phyloP scores from a whole-genome alignment of 768 basidiomycete species.

The Lyophyllum semitale region DNA sequence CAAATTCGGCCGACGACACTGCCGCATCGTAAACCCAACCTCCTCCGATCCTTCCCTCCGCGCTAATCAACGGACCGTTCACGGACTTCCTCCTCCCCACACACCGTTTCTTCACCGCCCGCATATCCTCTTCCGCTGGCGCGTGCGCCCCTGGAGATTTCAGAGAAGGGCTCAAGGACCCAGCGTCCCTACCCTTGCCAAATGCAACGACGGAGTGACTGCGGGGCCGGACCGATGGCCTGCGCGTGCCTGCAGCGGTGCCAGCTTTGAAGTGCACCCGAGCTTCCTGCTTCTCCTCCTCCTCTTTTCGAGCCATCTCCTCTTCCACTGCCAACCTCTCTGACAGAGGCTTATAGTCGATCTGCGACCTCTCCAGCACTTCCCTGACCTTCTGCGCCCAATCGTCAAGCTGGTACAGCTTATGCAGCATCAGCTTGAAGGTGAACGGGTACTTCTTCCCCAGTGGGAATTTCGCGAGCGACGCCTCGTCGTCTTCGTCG shows the following conservation, averaged over 20 bases:
- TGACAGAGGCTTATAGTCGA: slow-evolving; percentile 56
- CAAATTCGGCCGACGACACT: slow-evolving; percentile 42
- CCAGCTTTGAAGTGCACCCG: slow-evolving; percentile 29
- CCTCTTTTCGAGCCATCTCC: slow-evolving; percentile 11
- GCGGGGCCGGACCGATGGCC: slow-evolving; percentile 28
- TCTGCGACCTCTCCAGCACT: slow-evolving; percentile 52
- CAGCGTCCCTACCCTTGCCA: slow-evolving; percentile 17
- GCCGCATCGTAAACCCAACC: slow-evolving; percentile 56
- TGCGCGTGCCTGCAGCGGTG: slow-evolving; percentile 19
- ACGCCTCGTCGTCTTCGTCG: slow-evolving; percentile 26
- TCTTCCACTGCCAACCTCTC: slow-evolving; percentile 29
- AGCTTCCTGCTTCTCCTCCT: slow-evolving; percentile 13
- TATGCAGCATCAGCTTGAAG: slow-evolving; percentile 69
- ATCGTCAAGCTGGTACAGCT: slow-evolving; percentile 61
- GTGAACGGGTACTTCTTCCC: slow-evolving; percentile 56
- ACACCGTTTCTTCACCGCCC: slow-evolving; percentile 57
- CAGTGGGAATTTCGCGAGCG: slow-evolving; percentile 44
- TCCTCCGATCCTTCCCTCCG: slow-evolving; percentile 21
- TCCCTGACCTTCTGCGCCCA: slow-evolving; percentile 59
- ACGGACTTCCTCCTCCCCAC: slow-evolving; percentile 51
- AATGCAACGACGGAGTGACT: slow-evolving; percentile 31
- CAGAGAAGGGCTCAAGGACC: neutral
- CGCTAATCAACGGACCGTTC: slow-evolving; percentile 29
- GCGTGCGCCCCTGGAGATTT: slow-evolving; percentile 14
- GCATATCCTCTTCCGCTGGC: slow-evolving; percentile 21